Percentiles rank a stretch among this genome's conserved stretches.
These are phyloP conservation scores for Aspergillus jensenii DNA, from an alignment of 2,329 filamentous ascomycete genomes.

Conservation along the genomic window DNA sequence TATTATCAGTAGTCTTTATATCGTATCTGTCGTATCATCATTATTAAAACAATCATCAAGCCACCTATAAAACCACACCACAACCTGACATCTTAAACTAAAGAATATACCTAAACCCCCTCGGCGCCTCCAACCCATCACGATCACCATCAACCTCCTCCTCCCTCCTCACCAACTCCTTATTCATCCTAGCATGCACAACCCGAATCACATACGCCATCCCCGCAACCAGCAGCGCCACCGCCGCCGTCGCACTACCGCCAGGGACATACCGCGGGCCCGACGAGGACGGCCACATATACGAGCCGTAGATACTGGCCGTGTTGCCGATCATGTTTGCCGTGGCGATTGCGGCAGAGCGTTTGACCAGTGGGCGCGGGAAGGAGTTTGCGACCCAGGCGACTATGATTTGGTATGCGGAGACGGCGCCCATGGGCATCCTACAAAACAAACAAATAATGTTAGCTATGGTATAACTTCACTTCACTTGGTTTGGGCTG, in stretches of 20 bases:
- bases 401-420: constrained; percentile 45
- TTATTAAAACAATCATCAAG: too few relatives aligned
- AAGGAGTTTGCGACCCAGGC: constrained; percentile 46
- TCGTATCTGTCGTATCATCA: too few relatives aligned
- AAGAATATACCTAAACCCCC: constrained; percentile 24
- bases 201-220: constrained; percentile 36
- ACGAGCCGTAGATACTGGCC: constrained; percentile 42
- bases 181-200: constrained; percentile 36
- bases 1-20: too few relatives aligned
- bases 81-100: not conserved
- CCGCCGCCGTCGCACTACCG: constrained; percentile 34
- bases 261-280: constrained; percentile 40
- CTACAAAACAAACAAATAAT: constrained; percentile 3
- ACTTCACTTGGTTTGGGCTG: too few relatives aligned
- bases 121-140: not conserved
- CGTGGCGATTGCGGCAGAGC: constrained; percentile 43
- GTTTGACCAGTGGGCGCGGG: constrained; percentile 46
- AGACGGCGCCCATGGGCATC: constrained; percentile 56
- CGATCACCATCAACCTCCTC: not conserved
- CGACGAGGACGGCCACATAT: constrained; percentile 36
- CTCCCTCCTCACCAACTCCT: constrained; percentile 23
- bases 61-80: too few relatives aligned
- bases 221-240: constrained; percentile 35
- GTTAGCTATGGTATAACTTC: not conserved
- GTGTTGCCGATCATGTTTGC: constrained; percentile 45